Evolutionary conservation across 805 yeast species (phyloP).

Genomic region (Blastobotrys parvus): DNA sequence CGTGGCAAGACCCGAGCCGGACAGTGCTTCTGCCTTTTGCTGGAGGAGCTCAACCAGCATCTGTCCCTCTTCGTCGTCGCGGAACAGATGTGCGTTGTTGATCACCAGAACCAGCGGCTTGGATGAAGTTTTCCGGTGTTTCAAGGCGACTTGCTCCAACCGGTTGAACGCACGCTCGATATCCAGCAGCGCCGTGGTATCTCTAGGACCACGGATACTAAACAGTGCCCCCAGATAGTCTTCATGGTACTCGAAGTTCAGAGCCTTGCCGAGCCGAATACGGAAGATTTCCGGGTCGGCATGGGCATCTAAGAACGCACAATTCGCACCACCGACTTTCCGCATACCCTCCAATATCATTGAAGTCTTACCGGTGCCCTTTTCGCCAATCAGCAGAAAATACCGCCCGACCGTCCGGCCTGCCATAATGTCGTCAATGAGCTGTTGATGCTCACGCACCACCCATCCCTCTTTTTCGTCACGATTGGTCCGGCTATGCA

Average conservation of each 20-base stretch:
- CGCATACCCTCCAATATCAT: slow-evolving; percentile 64
- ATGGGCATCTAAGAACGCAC: slow-evolving; percentile 71
- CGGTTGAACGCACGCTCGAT: slow-evolving; percentile 76
- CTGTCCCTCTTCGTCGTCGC: slow-evolving; percentile 62
- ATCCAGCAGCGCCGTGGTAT: slow-evolving; percentile 71
- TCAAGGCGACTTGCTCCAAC: slow-evolving; percentile 62
- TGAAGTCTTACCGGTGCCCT: slow-evolving; percentile 81
- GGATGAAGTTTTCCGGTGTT: slow-evolving; percentile 28
- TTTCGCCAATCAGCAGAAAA: slow-evolving; percentile 68
- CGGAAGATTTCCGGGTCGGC: slow-evolving; percentile 80
- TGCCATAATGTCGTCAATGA: slow-evolving; percentile 54
- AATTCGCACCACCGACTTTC: slow-evolving; percentile 52
- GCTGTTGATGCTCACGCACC: slow-evolving; percentile 55
- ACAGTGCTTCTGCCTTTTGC: slow-evolving; percentile 71
- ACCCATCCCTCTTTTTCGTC: slow-evolving; percentile 50
- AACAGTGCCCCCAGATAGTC: slow-evolving; percentile 79
- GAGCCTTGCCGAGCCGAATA: slow-evolving; percentile 64
- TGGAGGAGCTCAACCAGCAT: slow-evolving; percentile 67
- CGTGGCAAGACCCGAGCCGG: slow-evolving; percentile 65
- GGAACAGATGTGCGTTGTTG: slow-evolving; percentile 64
- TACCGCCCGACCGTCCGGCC: slow-evolving; percentile 65
- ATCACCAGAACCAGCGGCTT: slow-evolving; percentile 62
- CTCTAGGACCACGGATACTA: slow-evolving; percentile 76
- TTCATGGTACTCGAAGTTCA: slow-evolving; percentile 65
- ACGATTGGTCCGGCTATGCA: slow-evolving; percentile 31